A percentile compares a stretch with the other conserved stretches of the same genome.
Conservation (phyloP, 306 rosid species). For the Vachellia collinsii region DNA sequence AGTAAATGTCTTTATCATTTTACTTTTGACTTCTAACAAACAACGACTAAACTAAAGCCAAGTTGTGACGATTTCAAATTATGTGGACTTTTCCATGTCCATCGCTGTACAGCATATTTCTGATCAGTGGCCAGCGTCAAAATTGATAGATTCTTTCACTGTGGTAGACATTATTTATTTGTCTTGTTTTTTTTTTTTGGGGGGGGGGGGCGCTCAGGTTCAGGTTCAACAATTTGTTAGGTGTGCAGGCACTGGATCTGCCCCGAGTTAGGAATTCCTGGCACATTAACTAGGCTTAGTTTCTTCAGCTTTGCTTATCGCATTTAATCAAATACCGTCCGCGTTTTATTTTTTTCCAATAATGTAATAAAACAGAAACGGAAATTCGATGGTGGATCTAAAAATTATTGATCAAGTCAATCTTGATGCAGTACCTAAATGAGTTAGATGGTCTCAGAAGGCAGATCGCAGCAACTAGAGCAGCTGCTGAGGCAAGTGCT, state of each 20-base stretch:
- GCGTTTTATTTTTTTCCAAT: not conserved
- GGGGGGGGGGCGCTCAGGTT: too few species aligned
- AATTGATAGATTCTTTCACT: not conserved
- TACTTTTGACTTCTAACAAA: constrained; percentile 26
- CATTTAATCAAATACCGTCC: constrained; percentile 3
- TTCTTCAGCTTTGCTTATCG: constrained; percentile 3
- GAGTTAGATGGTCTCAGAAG: constrained; percentile 78
- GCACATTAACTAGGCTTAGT: not conserved
- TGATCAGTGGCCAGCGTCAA: not conserved
- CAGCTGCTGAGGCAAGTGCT: constrained; percentile 81
- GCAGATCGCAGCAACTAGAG: constrained; percentile 69
- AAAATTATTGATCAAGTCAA: not conserved
- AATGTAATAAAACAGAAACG: not conserved
- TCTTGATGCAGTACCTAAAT: constrained; percentile 60
- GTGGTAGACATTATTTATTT: not conserved
- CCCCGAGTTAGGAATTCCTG: constrained; percentile 1
- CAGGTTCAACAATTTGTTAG: not conserved
- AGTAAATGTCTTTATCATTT: not conserved
- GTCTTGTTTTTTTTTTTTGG: not conserved
- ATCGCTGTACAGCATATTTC: constrained; percentile 13
- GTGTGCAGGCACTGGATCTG: not conserved
- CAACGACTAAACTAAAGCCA: constrained; percentile 15
- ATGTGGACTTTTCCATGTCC: not conserved
- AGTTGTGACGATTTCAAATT: too few species aligned
- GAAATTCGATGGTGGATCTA: constrained; percentile 6